Evolutionary conservation across 2,329 filamentous ascomycete species (phyloP).

Genomic region (Hypoxylon sp.): DNA sequence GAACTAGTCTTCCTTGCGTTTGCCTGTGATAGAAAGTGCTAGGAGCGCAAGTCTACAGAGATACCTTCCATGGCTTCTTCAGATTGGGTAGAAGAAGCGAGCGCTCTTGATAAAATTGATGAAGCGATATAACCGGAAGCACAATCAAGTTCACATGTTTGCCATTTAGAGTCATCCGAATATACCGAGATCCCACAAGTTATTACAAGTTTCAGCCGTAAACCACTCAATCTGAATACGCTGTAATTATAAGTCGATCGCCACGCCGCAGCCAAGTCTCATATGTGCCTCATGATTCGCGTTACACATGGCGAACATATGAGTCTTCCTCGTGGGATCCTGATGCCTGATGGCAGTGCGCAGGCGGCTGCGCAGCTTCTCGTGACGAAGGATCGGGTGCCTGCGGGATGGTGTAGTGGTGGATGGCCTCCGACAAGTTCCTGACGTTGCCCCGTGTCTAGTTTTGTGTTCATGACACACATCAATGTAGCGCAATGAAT

Average conservation of each 20-base stretch:
- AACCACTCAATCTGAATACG: conserved; percentile 28
- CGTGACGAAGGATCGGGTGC: conserved; percentile 31
- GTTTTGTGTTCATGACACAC: conserved; percentile 25
- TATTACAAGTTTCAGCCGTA: conserved; percentile 21
- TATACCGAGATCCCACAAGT: conserved; percentile 20
- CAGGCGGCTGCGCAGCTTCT: conserved; percentile 31
- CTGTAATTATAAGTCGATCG: conserved; percentile 28
- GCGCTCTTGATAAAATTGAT: conserved; percentile 8
- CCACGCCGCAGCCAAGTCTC: conserved; percentile 30
- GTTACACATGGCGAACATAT: conserved; percentile 38
- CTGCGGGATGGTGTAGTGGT: conserved; percentile 27
- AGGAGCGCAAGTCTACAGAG: conserved; percentile 3
- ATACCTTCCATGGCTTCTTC: conserved; percentile 23
- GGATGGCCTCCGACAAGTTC: conserved; percentile 31
- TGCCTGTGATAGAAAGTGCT: conserved; percentile 17
- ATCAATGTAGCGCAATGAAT: conserved; percentile 28
- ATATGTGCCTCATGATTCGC: conserved; percentile 30
- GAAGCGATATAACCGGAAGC: conserved; percentile 11
- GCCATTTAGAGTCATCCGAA: conserved; percentile 28
- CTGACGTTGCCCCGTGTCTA: conserved; percentile 32
- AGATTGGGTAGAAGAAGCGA: conserved; percentile 20
- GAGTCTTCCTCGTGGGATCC: conserved; percentile 33
- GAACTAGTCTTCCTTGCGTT: background rate
- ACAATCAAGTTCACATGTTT: conserved; percentile 26
- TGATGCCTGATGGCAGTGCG: conserved; percentile 30